Conservation (phyloP, 331 rosid species). For the Rosa hybrid region DNA sequence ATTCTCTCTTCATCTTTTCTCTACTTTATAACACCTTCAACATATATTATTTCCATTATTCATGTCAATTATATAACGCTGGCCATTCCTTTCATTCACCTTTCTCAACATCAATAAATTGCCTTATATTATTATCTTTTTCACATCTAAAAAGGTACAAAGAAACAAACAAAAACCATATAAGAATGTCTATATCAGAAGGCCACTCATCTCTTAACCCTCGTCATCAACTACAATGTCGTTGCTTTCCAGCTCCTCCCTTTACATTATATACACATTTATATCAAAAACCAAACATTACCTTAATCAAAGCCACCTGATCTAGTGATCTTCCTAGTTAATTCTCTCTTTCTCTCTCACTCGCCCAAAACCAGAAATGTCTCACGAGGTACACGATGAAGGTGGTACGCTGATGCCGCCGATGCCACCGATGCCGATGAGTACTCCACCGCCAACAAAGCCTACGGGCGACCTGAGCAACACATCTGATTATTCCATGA, state of each 20-base stretch:
- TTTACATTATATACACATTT: conserved; percentile 10
- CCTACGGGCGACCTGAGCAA: conserved; percentile 41
- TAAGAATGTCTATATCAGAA: neutral
- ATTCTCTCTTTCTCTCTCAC: neutral
- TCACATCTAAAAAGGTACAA: neutral
- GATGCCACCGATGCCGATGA: conserved; percentile 13
- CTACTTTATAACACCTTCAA: neutral
- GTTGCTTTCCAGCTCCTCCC: conserved; percentile 37
- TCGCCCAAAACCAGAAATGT: neutral
- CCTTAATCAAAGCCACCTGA: conserved; percentile 1
- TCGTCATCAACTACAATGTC: conserved; percentile 14
- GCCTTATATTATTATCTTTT: neutral
- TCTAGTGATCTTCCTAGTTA: neutral
- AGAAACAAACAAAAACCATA: conserved; percentile 12
- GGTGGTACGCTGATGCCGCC: conserved; percentile 15
- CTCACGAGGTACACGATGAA: neutral
- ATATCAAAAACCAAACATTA: neutral
- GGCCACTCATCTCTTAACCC: neutral
- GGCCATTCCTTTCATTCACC: neutral
- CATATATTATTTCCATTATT: neutral
- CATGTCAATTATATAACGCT: neutral
- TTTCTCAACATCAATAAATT: neutral
- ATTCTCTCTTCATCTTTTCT: too few species aligned
- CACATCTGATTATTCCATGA: conserved; percentile 32
- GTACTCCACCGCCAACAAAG: conserved; percentile 6